These are phyloP conservation scores for Pseudocercospora fuligena DNA, from an alignment of 2,329 filamentous ascomycete genomes.

Conservation along the genomic window DNA sequence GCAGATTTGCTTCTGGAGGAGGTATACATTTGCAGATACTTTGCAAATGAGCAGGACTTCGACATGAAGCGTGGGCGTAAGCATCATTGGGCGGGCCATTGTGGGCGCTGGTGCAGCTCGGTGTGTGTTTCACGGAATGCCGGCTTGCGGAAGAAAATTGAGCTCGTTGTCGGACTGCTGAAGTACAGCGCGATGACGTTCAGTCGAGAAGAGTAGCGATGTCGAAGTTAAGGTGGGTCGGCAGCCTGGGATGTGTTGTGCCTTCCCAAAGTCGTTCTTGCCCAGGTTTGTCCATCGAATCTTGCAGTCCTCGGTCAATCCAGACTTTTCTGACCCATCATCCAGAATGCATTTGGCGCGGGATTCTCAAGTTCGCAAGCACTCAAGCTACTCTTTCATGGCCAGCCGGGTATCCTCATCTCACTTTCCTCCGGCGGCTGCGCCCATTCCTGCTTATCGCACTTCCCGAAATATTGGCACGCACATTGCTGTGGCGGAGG, in stretches of 20 bases:
- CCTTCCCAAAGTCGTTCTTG: background rate
- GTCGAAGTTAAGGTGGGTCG: slow-evolving; percentile 28
- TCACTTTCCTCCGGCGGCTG: slow-evolving; percentile 17
- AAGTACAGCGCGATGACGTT: background rate
- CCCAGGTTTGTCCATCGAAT: background rate
- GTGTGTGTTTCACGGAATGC: background rate
- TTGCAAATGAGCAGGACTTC: slow-evolving; percentile 45
- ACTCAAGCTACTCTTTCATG: slow-evolving; percentile 36
- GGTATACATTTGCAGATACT: background rate
- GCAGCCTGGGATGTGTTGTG: slow-evolving; percentile 35
- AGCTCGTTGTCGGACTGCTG: no score
- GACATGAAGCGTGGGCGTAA: slow-evolving; percentile 45
- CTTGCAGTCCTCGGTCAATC: background rate
- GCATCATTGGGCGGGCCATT: slow-evolving; percentile 25
- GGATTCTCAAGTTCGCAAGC: background rate
- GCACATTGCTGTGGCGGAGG: slow-evolving; percentile 30
- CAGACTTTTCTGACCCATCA: background rate
- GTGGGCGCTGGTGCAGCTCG: slow-evolving; percentile 1
- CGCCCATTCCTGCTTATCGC: slow-evolving; percentile 21
- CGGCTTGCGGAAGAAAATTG: background rate
- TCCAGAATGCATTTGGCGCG: background rate
- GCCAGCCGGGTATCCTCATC: slow-evolving; percentile 31
- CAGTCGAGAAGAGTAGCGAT: slow-evolving; percentile 4
- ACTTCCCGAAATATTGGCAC: slow-evolving; percentile 31
- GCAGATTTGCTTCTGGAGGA: background rate